Percentiles rank a stretch among this genome's conserved stretches.
These are phyloP conservation scores for Pseudogymnoascus sp. DNA, from an alignment of 2,329 filamentous ascomycete species.

Conservation along the genomic window DNA sequence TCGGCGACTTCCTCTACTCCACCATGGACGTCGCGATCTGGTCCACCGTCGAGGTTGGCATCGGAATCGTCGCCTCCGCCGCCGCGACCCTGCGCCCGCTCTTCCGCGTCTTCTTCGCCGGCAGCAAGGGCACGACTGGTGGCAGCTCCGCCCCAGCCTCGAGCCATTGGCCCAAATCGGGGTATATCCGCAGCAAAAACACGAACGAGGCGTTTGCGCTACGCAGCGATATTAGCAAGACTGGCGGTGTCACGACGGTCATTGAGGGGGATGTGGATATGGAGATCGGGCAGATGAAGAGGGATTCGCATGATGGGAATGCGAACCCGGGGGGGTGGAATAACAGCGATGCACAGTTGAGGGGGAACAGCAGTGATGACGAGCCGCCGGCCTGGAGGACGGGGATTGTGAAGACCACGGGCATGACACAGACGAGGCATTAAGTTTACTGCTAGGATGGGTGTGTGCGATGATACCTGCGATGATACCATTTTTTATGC, in stretches of 20 bases:
- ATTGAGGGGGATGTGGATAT: background rate
- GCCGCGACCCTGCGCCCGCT: slow-evolving; percentile 42
- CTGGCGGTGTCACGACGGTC: background rate
- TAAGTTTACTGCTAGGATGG: background rate
- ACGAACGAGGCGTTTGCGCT: background rate
- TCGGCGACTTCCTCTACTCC: slow-evolving; percentile 33
- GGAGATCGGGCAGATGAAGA: background rate
- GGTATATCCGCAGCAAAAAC: background rate
- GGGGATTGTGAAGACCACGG: slow-evolving; percentile 5
- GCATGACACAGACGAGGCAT: slow-evolving; percentile 6
- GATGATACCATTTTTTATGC: slow-evolving; percentile 6
- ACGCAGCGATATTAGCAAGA: slow-evolving; percentile 5
- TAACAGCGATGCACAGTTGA: slow-evolving; percentile 1
- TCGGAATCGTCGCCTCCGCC: slow-evolving; percentile 42
- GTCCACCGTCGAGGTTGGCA: slow-evolving; percentile 40
- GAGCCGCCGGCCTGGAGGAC: background rate
- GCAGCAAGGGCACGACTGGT: slow-evolving; percentile 2
- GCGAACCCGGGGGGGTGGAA: background rate
- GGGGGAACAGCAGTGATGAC: background rate
- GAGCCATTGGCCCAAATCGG: background rate
- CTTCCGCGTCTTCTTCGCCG: slow-evolving; percentile 21
- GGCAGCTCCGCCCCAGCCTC: background rate
- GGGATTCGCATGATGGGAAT: background rate
- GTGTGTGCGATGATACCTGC: slow-evolving; percentile 4
- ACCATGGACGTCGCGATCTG: slow-evolving; percentile 39